Base-by-base conservation (phyloP, 805 yeast species). In the Candida caryicola region DNA sequence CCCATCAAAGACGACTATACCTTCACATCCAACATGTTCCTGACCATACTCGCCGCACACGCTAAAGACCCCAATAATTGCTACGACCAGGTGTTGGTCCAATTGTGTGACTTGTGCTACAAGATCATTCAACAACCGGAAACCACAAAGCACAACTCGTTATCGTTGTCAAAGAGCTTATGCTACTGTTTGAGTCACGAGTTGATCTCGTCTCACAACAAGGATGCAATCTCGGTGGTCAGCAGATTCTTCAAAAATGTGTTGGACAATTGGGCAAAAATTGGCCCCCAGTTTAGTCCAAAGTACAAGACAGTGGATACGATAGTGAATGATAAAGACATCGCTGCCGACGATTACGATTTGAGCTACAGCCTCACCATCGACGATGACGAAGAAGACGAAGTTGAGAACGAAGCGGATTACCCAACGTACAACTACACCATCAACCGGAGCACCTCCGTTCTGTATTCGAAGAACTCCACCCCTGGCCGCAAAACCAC, bases 161-260 rank as follows among this genome's bases (percentile, higher is more conserved):
- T 51, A 7, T 51, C 73, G 4, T 45, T 76, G 16, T 61, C 82
- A 31, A 72, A 68, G 45, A 62, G 76, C 17, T 51, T 82, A 30
- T 66, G 76, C 6, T 77, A 81, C 14, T 71, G 82, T 10, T 47
- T 84, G 23, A 72, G 82, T 39, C 82, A 82, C 31, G 76, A 75
- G 46, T 36, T 58, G 17, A 42, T 59, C 10, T 59, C 64, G 34
- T 51, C 53, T n/a, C 55, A 55, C 15, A 73, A 69, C 41, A 67
- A 70, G 29, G 79, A 79, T 44, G 60, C 69, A 32, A 46, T 72
- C 5, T 64, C 74, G 5, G 67, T 82, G 13, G 78, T 82, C 1
- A 66, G 70, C 17, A 62, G 85, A 33, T 77, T 74, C 40, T 59
- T 80, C 15, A 73, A 70, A 38, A 79, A 76, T 42, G 46, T 82